Conservation (phyloP, 176 grass and related monocot genomes). For the Triticum timopheevii region DNA sequence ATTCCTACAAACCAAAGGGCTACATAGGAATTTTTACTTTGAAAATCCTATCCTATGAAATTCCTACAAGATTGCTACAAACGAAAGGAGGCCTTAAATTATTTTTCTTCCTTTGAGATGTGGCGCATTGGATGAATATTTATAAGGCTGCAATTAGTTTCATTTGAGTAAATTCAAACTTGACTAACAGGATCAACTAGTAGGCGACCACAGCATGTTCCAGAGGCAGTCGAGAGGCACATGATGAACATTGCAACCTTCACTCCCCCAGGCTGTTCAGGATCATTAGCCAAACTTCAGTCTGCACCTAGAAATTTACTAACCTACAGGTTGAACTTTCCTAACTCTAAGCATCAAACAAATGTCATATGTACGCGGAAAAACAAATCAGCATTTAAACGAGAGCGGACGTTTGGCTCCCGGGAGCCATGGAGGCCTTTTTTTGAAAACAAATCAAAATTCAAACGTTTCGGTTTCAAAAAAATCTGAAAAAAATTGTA, state of each 20-base stretch:
- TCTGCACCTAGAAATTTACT: background rate
- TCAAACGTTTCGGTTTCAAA: no score
- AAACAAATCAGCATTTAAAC: background rate
- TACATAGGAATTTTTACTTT: no score
- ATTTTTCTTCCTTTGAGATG: background rate
- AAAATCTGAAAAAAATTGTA: no score
- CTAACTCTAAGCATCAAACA: background rate
- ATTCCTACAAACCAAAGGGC: no score
- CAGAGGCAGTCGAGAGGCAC: background rate
- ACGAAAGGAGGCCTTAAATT: no score
- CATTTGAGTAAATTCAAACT: background rate
- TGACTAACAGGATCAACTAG: background rate
- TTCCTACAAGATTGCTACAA: no score
- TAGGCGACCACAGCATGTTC: background rate
- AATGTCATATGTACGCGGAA: background rate
- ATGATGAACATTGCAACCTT: background rate
- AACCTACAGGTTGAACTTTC: background rate
- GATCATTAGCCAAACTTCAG: no score
- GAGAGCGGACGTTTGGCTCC: no score
- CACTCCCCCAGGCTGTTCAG: no score
- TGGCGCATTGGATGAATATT: background rate
- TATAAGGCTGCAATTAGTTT: background rate
- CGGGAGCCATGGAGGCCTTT: no score
- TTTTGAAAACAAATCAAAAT: no score
- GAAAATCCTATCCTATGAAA: no score